Evolutionary conservation across 148 eudicot genomes (phyloP), one percentile per base, ranked within the genome.

Genomic region (Arctostaphylos glauca): DNA sequence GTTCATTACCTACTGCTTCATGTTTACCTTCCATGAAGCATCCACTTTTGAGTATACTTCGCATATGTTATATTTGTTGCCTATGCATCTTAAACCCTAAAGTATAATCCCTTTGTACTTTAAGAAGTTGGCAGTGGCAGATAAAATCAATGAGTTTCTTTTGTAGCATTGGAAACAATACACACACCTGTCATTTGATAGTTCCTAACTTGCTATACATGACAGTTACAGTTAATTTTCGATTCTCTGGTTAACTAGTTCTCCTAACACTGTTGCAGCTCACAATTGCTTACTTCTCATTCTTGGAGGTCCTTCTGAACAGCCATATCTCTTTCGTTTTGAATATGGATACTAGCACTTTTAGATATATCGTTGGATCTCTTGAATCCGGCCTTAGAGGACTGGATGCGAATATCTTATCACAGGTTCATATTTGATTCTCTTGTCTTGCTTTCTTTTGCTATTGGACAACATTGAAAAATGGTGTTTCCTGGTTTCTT

Each of bases 311-410:
- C 86, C 83, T 96, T 71, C 91, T 96, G 88, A 94, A 85, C 85
- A 90, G 92, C 88, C 98, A 94, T 83, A 91, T 93, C 71, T 67
- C 82, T 76, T 91, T 92, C 81, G 87, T 93, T 84, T 79, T 93
- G 86, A 93, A 92, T 82, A 89, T 92, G 88, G 98, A 94, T 82
- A 86, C 94, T 68, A 91, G 84, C 86, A 94, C 94, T 71, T 96
- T 96, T 79, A 89, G 91, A 85, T 96, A 88, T 85, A 90, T 96
- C 74, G 91, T 90, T 84, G 97, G 97, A 76, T 96, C 99, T 53
- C 96, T 96, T 82, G 99, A 96, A 86, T 92, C 99, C 58, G 99
- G 99, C 85, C 93, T 96, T 49, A 93, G 93, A 87, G 99, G 90
- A 79, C 88, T 96, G 52, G 98, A 96, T 86, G 77, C 92, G 18